Conservation (phyloP, 2,329 filamentous ascomycete species). For the Lachnellula arida region DNA sequence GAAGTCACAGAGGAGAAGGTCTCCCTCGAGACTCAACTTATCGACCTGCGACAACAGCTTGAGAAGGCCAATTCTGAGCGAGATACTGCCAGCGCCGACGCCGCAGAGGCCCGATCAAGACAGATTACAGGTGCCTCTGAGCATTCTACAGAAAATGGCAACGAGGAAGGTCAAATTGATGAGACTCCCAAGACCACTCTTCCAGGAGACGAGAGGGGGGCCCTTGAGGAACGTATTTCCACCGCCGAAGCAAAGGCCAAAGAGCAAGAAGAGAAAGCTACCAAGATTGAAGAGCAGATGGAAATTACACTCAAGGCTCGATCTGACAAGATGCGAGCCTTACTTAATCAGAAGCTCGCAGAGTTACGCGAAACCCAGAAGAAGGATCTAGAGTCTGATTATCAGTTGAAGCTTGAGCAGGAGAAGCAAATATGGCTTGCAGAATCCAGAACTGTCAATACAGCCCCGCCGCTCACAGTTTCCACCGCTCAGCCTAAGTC, state of each 20-base stretch:
- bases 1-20: conserved; percentile 63
- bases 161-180: conserved; percentile 55
- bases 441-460: conserved; percentile 38
- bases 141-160: conserved; percentile 41
- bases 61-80: conserved; percentile 58
- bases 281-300: conserved; percentile 54
- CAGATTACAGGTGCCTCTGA: conserved; percentile 25
- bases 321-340: conserved; percentile 64
- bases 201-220: conserved; percentile 54
- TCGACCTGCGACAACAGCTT: conserved; percentile 53
- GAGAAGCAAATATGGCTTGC: conserved; percentile 59
- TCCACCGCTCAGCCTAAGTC: conserved; percentile 40
- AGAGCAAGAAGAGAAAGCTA: conserved; percentile 58
- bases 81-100: conserved; percentile 42
- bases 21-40: conserved; percentile 59
- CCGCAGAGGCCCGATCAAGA: conserved; percentile 41
- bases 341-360: conserved; percentile 62
- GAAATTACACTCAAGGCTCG: conserved; percentile 58
- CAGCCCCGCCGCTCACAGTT: conserved; percentile 16
- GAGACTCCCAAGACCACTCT: conserved; percentile 32
- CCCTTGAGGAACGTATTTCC: conserved; percentile 58
- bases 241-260: conserved; percentile 56
- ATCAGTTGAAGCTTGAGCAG: conserved; percentile 51
- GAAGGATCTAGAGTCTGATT: conserved; percentile 45
- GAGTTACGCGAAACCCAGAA: conserved; percentile 50